These are phyloP conservation scores for Noccaea caerulescens DNA, from an alignment of 345 rosid species.

Conservation along the genomic window DNA sequence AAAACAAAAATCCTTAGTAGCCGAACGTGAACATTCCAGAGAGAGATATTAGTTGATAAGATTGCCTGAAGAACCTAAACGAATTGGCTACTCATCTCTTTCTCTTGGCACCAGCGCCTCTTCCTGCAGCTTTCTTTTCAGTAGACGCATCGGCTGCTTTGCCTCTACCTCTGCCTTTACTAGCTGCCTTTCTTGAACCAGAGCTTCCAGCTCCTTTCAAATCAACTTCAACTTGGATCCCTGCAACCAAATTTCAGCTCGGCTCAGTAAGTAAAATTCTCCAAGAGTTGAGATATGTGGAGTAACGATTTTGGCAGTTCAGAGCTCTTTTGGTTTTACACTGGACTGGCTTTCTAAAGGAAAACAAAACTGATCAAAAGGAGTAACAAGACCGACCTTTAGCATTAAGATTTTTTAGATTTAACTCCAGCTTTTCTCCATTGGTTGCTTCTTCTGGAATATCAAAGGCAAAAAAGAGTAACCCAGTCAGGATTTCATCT, in stretches of 20 bases:
- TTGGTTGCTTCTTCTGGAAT: constrained; percentile 52
- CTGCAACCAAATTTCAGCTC: constrained; percentile 34
- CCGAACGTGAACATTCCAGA: constrained; percentile 12
- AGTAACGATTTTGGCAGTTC: not conserved
- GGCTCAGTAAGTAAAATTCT: not conserved
- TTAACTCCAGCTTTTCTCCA: constrained; percentile 69
- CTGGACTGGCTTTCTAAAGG: not conserved
- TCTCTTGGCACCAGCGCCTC: constrained; percentile 70
- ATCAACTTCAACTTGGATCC: constrained; percentile 79
- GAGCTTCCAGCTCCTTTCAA: constrained; percentile 62
- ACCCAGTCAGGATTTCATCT: constrained; percentile 19
- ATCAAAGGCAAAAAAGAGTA: constrained; percentile 11
- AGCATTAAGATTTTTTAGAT: constrained; percentile 71
- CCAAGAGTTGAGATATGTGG: constrained; percentile 9
- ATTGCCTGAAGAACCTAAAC: constrained; percentile 12
- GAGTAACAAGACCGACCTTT: constrained; percentile 53
- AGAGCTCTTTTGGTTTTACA: not conserved
- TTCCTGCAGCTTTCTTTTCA: constrained; percentile 65
- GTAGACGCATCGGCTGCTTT: constrained; percentile 54
- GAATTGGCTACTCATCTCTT: constrained; percentile 53
- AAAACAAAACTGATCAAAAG: constrained; percentile 10
- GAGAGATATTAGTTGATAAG: constrained; percentile 7
- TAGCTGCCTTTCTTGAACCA: constrained; percentile 54
- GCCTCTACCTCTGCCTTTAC: constrained; percentile 44
- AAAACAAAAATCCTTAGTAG: not conserved